Evolutionary conservation across 768 basidiomycete genomes (phyloP), one percentile per base, ranked within the genome.

Genomic region (Agrocybe pediades): DNA sequence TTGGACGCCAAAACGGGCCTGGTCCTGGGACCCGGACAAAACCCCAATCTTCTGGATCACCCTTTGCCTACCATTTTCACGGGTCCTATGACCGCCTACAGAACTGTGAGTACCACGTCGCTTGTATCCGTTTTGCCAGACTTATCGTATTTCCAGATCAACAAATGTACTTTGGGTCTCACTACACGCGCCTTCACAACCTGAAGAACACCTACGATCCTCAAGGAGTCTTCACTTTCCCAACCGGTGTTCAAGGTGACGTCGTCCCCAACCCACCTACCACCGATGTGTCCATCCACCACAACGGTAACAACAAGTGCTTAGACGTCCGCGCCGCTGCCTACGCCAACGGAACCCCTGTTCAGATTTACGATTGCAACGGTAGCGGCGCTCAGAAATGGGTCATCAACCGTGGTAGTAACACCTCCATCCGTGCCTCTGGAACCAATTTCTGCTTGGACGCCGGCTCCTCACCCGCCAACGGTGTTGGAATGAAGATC

Each of bases 331-430:
- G 63, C 11, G 72, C 64, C 1, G 65, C 58, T 4, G 57, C 55
- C 0, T 63, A 51, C 13, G 60, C 56, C 2, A 68, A 74, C 43
- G 71, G 70, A 8, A 72, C 69, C 2, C 63, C 66, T 6, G 71
- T 74, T n/a, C 70, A 72, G 42, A 67, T 74, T 16, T 71, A 66
- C 47, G 70, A 73, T 27, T 73, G 71, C 49, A 71, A 73, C 33
- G 67, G 66, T 7, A 68, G 65, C 9, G 41, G 58, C 2, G 69
- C 69, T 1, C 71, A 71, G 51, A 62, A 64, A 29, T 71, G 70
- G 70, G 45, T 60, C 6, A 56, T 71, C 24, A 62, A 42, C n/a
- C 44, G 47, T 8, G 65, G 67, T 1, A 33, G 49, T 16, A 68
- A 66, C 0, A 57, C 65, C 9, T 46, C 49, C 26, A 57, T 73